Percentiles rank a stretch among this genome's conserved stretches.
Conservation (phyloP, 78 protist species). For the Guillardia theta region DNA sequence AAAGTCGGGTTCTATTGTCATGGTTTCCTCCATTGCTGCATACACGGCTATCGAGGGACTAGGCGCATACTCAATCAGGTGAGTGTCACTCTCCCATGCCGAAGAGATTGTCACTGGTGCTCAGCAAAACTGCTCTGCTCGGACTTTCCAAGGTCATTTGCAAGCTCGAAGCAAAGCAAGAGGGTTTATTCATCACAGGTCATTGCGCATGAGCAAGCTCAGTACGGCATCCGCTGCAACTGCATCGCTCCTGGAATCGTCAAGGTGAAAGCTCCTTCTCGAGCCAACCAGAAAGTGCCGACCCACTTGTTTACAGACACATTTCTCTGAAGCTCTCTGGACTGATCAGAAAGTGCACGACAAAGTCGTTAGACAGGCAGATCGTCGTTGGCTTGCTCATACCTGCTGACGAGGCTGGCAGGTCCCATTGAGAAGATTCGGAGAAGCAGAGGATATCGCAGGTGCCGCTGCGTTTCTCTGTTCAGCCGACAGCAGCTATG, state of each 20-base stretch:
- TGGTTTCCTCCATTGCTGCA: background rate
- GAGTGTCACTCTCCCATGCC: too few species aligned
- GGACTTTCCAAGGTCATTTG: constrained; percentile 38
- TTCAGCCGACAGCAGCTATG: too few species aligned
- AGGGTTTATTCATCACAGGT: background rate
- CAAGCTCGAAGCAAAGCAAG: too few species aligned
- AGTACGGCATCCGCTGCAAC: constrained; percentile 55
- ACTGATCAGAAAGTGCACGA: background rate
- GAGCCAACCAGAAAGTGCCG: background rate
- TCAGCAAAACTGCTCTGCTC: constrained; percentile 57
- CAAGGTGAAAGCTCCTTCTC: background rate
- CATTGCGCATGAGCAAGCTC: constrained; percentile 38
- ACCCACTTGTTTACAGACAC: background rate
- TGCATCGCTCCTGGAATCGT: constrained; percentile 56
- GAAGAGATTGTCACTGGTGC: too few species aligned
- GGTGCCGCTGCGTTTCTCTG: too few species aligned
- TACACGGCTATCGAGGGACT: background rate
- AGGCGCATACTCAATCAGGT: background rate
- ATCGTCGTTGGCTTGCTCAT: too few species aligned
- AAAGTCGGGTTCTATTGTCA: background rate
- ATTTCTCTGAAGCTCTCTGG: background rate
- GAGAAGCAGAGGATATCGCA: too few species aligned
- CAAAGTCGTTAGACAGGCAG: background rate
- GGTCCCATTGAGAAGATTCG: too few species aligned
- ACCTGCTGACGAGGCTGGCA: too few species aligned